Percentiles rank a stretch among this genome's conserved stretches.
These are phyloP conservation scores for Nakaseomyces bracarensis DNA, from an alignment of 1,139 yeast species.

Conservation along the genomic window DNA sequence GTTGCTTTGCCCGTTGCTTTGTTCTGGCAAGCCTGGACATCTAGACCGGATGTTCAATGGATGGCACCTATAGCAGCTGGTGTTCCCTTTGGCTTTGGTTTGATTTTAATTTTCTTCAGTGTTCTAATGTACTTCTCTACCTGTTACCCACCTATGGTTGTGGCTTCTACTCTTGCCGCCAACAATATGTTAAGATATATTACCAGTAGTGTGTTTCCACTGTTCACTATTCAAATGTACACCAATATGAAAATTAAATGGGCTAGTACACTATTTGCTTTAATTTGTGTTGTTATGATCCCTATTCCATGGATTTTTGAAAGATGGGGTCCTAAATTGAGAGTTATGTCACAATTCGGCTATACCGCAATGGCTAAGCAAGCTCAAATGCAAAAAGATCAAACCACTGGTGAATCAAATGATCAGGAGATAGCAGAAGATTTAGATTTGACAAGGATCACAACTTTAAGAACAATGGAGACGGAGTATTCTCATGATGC, in stretches of 20 bases:
- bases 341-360: slow-evolving; percentile 50
- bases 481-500: slow-evolving; percentile 10
- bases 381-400: slow-evolving; percentile 27
- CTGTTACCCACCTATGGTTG: slow-evolving; percentile 64
- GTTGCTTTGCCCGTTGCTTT: slow-evolving; percentile 56
- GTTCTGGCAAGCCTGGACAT: slow-evolving; percentile 81
- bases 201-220: slow-evolving; percentile 55
- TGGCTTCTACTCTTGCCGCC: slow-evolving; percentile 76
- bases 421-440: slow-evolving; percentile 8
- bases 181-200: slow-evolving; percentile 62
- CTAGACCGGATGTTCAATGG: slow-evolving; percentile 60
- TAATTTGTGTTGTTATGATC: slow-evolving; percentile 59
- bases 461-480: slow-evolving; percentile 14
- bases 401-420: slow-evolving; percentile 2
- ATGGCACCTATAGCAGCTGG: slow-evolving; percentile 71
- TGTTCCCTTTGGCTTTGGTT: slow-evolving; percentile 67
- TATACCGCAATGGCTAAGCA: slow-evolving; percentile 39
- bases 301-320: slow-evolving; percentile 62
- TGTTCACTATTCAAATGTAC: slow-evolving; percentile 73
- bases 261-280: slow-evolving; percentile 72
- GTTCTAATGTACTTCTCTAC: slow-evolving; percentile 63
- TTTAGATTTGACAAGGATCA: slow-evolving; percentile 12
- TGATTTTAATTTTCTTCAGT: slow-evolving; percentile 64
- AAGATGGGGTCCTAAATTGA: slow-evolving; percentile 45
- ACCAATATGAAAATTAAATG: slow-evolving; percentile 57